These are phyloP conservation scores for Meyerozyma carpophila DNA, from an alignment of 1,139 yeast genomes.

Conservation along the genomic window DNA sequence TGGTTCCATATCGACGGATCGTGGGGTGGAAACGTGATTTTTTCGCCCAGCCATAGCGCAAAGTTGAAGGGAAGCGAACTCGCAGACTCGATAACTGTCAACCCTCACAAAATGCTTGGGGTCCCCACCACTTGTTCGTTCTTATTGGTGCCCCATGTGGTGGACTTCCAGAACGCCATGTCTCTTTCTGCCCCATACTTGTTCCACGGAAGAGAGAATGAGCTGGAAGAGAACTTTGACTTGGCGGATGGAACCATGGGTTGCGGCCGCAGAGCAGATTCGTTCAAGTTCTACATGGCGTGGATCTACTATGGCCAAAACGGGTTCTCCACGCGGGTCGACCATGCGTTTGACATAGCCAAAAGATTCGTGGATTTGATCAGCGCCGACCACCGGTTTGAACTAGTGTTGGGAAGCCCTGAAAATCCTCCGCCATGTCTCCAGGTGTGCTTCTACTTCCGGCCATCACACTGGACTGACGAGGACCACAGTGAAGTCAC, in stretches of 20 bases:
- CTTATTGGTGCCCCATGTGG: conserved; percentile 63
- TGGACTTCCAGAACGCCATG: conserved; percentile 64
- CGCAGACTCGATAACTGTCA: conserved; percentile 77
- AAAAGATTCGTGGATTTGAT: conserved; percentile 52
- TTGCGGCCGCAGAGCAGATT: conserved; percentile 83
- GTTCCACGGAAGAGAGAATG: conserved; percentile 58
- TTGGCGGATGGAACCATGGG: conserved; percentile 92
- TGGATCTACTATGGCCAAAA: conserved; percentile 75
- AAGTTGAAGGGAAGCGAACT: conserved; percentile 55
- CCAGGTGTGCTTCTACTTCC: conserved; percentile 79
- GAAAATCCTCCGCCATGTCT: conserved; percentile 65
- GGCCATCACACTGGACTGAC: conserved; percentile 32
- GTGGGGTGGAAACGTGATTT: conserved; percentile 86
- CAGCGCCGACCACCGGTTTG: conserved; percentile 33
- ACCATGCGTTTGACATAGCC: conserved; percentile 67
- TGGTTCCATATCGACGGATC: conserved; percentile 90
- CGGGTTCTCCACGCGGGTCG: conserved; percentile 55
- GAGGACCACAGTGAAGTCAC: conserved; percentile 54
- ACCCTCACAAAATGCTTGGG: conserved; percentile 90
- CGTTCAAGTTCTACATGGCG: conserved; percentile 70
- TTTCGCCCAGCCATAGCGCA: conserved; percentile 45
- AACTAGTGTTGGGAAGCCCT: conserved; percentile 39
- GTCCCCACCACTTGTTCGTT: conserved; percentile 86
- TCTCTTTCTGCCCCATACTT: conserved; percentile 76
- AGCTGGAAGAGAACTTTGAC: conserved; percentile 58